Evolutionary conservation across 1,139 yeast genomes (phyloP).

Genomic region (Kluyveromyces marxianus): DNA sequence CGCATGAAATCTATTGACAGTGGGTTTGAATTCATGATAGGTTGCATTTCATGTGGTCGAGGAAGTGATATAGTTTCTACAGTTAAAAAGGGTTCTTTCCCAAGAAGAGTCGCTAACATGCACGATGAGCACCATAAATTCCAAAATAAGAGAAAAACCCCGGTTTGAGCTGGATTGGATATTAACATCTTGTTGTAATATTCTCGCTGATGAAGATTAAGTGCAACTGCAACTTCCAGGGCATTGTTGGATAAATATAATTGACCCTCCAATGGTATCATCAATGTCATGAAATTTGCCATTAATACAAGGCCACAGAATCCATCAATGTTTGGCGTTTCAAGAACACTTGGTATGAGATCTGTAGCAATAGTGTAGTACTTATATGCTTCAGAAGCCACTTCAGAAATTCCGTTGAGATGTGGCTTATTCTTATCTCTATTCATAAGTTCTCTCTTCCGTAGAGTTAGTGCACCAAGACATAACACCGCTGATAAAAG

Average conservation of each 20-base stretch:
- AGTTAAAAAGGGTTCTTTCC: slow-evolving; percentile 5
- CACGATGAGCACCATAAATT: slow-evolving; percentile 8
- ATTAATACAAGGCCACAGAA: slow-evolving; percentile 8
- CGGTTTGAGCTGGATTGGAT: neutral
- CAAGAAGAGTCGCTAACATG: slow-evolving; percentile 7
- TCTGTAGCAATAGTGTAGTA: neutral
- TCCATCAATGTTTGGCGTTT: slow-evolving; percentile 3
- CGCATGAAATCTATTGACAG: slow-evolving; percentile 1
- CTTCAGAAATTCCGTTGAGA: neutral
- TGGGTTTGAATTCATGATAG: neutral
- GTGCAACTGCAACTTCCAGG: slow-evolving; percentile 6
- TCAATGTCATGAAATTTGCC: slow-evolving; percentile 7
- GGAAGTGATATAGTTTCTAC: slow-evolving; percentile 1
- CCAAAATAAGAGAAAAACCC: slow-evolving; percentile 6
- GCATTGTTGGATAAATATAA: slow-evolving; percentile 5
- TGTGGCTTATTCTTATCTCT: neutral
- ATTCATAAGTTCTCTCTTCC: slow-evolving; percentile 5
- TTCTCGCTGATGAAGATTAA: slow-evolving; percentile 1
- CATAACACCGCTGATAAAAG: slow-evolving; percentile 6
- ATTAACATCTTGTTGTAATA: neutral
- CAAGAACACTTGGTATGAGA: neutral
- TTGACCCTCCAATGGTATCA: slow-evolving; percentile 7
- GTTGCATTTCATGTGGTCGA: neutral
- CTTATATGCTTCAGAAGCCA: neutral
- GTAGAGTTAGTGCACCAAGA: slow-evolving; percentile 7